These are phyloP conservation scores for Mycena belliarum DNA, from an alignment of 768 basidiomycete genomes.

Conservation along the genomic window DNA sequence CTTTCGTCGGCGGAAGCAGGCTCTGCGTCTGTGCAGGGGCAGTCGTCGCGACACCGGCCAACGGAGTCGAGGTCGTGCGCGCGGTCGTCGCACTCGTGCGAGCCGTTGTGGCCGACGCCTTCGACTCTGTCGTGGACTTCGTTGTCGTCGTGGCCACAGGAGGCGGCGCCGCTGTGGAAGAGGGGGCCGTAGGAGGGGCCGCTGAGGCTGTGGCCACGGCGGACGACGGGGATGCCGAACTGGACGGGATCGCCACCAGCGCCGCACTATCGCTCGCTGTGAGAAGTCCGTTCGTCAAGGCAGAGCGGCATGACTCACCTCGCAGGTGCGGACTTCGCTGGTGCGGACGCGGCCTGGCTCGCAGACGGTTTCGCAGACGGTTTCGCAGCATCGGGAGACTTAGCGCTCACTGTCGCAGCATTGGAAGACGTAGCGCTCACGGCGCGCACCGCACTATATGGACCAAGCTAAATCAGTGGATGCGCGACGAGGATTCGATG, in stretches of 20 bases:
- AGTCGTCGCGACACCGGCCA: background rate
- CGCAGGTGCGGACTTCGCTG: background rate
- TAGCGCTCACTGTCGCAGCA: too few relatives aligned
- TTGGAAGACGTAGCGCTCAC: too few relatives aligned
- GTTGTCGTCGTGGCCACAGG: slow-evolving; percentile 5
- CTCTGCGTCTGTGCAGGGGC: slow-evolving; percentile 5
- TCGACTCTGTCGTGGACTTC: slow-evolving; percentile 1
- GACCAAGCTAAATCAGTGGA: background rate
- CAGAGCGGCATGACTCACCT: background rate
- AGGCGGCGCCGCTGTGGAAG: slow-evolving; percentile 1
- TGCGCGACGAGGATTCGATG: background rate
- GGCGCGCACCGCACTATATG: slow-evolving; percentile 8
- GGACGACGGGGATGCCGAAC: too few relatives aligned
- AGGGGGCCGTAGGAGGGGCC: slow-evolving; percentile 1
- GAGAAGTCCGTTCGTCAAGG: too few relatives aligned
- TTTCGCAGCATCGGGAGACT: too few relatives aligned
- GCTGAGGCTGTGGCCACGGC: slow-evolving; percentile 2
- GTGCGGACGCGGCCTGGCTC: too few relatives aligned
- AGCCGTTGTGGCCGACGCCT: background rate
- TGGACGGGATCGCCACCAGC: too few relatives aligned
- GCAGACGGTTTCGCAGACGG: too few relatives aligned
- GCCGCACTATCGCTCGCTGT: background rate
- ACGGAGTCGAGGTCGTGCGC: slow-evolving; percentile 2
- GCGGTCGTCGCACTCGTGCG: slow-evolving; percentile 1
- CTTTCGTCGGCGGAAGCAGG: background rate